Evolutionary conservation across 768 basidiomycete species (phyloP), one percentile per base, ranked within the genome.

Genomic region (Hygrocybe coccinea): DNA sequence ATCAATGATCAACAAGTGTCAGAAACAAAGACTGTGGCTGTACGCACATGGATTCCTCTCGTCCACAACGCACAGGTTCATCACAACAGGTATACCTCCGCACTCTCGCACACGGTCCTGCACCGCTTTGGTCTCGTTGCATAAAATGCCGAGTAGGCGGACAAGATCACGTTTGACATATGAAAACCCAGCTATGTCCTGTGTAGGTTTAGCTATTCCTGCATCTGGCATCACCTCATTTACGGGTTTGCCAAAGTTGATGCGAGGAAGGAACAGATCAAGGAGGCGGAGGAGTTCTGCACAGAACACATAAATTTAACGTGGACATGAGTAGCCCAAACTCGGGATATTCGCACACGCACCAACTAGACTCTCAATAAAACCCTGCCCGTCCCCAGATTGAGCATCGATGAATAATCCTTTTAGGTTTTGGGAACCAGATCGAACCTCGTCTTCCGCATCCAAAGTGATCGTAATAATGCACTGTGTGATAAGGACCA

Each of bases 41-140:
- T 47, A 83, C 93, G 71, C 68, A 95, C 94, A 94, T 37, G 94
- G 94, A 70, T 95, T 97, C 55, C 86, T 74, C 62, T 94, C 93
- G 67, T 97, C 94, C 24, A 92, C 75, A 15, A 91, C 89, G 68
- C 92, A 95, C 71, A 94, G 76, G 65, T 87, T 89, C 82, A 97
- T 84, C 15, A 95, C 78, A 45, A 91, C 80, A 50, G 85, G 79
- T 56, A 97, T 83, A 45, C 93, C 93, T 21, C 82, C 87, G 59
- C 78, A 82, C 35, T 69, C 69, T 48, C 93, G 79, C 38, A 86
- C 77, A 8, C 83, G 79, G 68, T 95, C 89, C 65, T 95, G 93
- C 39, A 86, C 83, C 29, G 70, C 74, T 65, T 70, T 83, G 60
- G 78, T 76, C 44, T 78, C 80, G 64, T 89, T 80, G 51, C 82